These are phyloP conservation scores for Triglochin maritima DNA, from an alignment of 106 monocot genomes.

Conservation along the genomic window DNA sequence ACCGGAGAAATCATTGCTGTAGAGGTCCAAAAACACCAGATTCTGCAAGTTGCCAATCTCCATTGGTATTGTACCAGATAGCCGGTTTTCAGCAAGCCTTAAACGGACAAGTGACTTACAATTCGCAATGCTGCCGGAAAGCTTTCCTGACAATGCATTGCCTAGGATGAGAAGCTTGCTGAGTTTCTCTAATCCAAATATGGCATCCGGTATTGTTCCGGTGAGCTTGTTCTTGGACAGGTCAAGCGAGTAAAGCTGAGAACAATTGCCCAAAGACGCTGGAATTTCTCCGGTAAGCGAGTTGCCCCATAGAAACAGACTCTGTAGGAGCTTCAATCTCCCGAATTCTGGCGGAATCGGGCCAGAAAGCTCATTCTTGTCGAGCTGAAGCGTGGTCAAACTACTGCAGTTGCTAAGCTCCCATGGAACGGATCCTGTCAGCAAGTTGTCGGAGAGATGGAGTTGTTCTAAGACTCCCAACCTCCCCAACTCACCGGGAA, in stretches of 20 bases:
- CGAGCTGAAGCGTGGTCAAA: constrained; percentile 69
- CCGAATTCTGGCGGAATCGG: constrained; percentile 45
- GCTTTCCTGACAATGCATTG: constrained; percentile 46
- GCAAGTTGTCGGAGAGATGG: constrained; percentile 75
- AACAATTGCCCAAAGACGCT: constrained; percentile 43
- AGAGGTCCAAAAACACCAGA: constrained; percentile 40
- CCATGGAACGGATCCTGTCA: constrained; percentile 43
- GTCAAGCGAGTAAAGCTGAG: constrained; percentile 68
- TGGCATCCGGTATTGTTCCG: constrained; percentile 56
- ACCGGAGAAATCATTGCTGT: constrained; percentile 58
- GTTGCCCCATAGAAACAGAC: constrained; percentile 81
- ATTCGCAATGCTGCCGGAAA: constrained; percentile 36
- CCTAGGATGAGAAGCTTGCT: constrained; percentile 76
- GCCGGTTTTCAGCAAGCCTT: constrained; percentile 31
- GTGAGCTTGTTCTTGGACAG: constrained; percentile 65
- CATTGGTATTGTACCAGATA: constrained; percentile 35
- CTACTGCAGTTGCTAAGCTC: constrained; percentile 66
- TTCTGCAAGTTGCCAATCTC: constrained; percentile 44
- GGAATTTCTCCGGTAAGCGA: constrained; percentile 59
- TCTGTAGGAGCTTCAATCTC: constrained; percentile 43
- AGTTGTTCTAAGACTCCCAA: constrained; percentile 60
- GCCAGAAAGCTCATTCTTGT: constrained; percentile 65
- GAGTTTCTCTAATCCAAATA: constrained; percentile 64
- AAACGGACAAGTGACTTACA: constrained; percentile 70
- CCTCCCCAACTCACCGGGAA: constrained; percentile 58